A percentile compares a stretch with the other conserved stretches of the same genome.
Conservation (phyloP, 495 filamentous ascomycete genomes). For the Tricharina praecox region DNA sequence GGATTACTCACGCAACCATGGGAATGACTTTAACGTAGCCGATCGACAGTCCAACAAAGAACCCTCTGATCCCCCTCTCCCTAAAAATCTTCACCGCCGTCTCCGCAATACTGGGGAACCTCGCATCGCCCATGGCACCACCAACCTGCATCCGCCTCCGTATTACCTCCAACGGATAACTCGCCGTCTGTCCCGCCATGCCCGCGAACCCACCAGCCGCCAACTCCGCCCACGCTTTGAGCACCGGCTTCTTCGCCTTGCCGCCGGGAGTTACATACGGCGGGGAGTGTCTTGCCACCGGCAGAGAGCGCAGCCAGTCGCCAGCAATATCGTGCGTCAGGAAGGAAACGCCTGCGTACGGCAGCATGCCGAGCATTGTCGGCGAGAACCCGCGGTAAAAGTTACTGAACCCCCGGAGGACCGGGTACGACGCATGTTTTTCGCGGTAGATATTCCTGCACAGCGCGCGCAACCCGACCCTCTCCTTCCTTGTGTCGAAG, state of each 20-base stretch:
- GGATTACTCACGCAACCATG: slow-evolving; percentile 58
- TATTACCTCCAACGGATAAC: slow-evolving; percentile 87
- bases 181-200: slow-evolving; percentile 70
- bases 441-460: slow-evolving; percentile 76
- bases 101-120: slow-evolving; percentile 57
- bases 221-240: slow-evolving; percentile 68
- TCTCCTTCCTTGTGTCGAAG: slow-evolving; percentile 66
- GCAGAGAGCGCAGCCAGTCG: slow-evolving; percentile 56
- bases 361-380: slow-evolving; percentile 82
- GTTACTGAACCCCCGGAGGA: slow-evolving; percentile 50
- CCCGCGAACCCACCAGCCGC: slow-evolving; percentile 70
- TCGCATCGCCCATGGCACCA: slow-evolving; percentile 81
- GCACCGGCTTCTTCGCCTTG: slow-evolving; percentile 27
- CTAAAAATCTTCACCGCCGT: slow-evolving; percentile 54
- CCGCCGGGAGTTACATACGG: slow-evolving; percentile 8
- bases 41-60: slow-evolving; percentile 84
- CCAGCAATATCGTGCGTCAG: slow-evolving; percentile 78
- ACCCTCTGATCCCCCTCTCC: slow-evolving; percentile 64
- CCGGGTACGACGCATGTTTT: slow-evolving; percentile 17
- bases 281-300: slow-evolving; percentile 46
- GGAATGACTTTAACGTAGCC: slow-evolving; percentile 90
- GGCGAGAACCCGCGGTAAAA: slow-evolving; percentile 91
- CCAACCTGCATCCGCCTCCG: slow-evolving; percentile 89
- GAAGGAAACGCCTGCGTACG: slow-evolving; percentile 95
- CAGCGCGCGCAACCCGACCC: slow-evolving; percentile 50